Base-by-base conservation (phyloP, 1,139 yeast species). In the Sugiyamaella grinbergsii region DNA sequence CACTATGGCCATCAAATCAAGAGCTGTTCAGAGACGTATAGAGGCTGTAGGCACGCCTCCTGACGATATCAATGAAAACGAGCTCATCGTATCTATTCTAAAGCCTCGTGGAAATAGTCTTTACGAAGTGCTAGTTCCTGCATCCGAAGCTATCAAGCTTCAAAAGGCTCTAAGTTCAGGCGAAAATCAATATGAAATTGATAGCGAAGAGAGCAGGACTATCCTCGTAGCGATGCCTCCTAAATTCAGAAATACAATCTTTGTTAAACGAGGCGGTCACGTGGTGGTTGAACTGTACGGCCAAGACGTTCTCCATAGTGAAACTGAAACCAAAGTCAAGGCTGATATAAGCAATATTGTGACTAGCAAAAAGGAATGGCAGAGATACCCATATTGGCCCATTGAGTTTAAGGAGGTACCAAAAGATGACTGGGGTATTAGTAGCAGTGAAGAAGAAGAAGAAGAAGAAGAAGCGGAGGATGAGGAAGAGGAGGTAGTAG, bases 311-410 rank as follows among this genome's bases (percentile, higher is more conserved):
- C 42, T 52, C 5, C 53, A 45, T 8, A 54, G 45, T 5, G 54
- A 45, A 15, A 41, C 29, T 13, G 58, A 49, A 24, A 44, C 49
- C 11, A 64, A 63, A 40, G 63, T 68, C 20, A 58, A 62, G 16
- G 74, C 72, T 13, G 71, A 69, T 23, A 65, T 71, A 50, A 54
- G 62, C 47, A 67, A 69, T 45, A 63, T 71, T 15, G 71, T 70
- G 5, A 61, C 62, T 37, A 67, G 67, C 54, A 62, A 62, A 32
- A 60, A 64, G 37, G 64, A 62, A 15, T 71, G 74, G 74, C 66
- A 66, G 54, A 61, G 62, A 47, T 58, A 59, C 54, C 62, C 65
- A 4, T 71, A 68, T 52, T 71, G 71, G 71, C 73, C 73, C 1
- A 52, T 26, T 5, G 72, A 69, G 53, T 68, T 57, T 54, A 57